Conservation (phyloP, 306 rosid genomes). For the Rosa lucieae region DNA sequence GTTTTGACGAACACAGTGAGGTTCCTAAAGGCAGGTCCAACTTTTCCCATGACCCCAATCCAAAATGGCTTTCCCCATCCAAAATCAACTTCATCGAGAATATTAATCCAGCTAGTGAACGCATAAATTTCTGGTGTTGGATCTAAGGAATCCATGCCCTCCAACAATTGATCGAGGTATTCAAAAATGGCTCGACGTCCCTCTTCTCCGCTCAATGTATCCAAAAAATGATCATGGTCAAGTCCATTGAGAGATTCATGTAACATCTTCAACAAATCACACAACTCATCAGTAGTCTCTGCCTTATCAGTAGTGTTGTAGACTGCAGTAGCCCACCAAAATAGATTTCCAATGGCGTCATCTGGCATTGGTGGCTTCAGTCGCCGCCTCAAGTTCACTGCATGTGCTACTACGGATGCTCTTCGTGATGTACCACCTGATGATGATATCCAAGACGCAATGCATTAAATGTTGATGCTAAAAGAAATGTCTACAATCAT, state of each 20-base stretch:
- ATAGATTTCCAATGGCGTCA: slow-evolving; percentile 29
- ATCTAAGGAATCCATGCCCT: slow-evolving; percentile 13
- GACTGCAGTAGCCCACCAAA: slow-evolving; percentile 27
- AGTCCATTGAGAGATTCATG: background rate
- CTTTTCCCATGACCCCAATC: slow-evolving; percentile 50
- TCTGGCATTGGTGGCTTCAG: slow-evolving; percentile 31
- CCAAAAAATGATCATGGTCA: background rate
- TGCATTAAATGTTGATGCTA: background rate
- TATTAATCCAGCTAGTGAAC: slow-evolving; percentile 45
- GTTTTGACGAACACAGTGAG: slow-evolving; percentile 37
- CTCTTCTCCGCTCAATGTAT: slow-evolving; percentile 31
- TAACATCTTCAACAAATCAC: background rate
- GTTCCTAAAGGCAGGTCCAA: slow-evolving; percentile 36
- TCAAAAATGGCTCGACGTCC: slow-evolving; percentile 24
- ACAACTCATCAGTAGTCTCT: background rate
- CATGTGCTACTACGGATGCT: slow-evolving; percentile 33
- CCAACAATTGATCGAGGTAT: slow-evolving; percentile 24
- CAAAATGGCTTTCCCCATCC: slow-evolving; percentile 60
- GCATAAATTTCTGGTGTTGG: slow-evolving; percentile 20
- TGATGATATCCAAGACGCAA: background rate
- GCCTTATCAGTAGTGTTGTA: background rate
- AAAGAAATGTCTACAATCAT: background rate
- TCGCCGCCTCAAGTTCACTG: slow-evolving; percentile 45
- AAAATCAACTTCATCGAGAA: slow-evolving; percentile 46
- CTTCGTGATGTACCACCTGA: background rate